Base-by-base conservation (phyloP, 495 filamentous ascomycete genomes). In the Penicillium parvum region DNA sequence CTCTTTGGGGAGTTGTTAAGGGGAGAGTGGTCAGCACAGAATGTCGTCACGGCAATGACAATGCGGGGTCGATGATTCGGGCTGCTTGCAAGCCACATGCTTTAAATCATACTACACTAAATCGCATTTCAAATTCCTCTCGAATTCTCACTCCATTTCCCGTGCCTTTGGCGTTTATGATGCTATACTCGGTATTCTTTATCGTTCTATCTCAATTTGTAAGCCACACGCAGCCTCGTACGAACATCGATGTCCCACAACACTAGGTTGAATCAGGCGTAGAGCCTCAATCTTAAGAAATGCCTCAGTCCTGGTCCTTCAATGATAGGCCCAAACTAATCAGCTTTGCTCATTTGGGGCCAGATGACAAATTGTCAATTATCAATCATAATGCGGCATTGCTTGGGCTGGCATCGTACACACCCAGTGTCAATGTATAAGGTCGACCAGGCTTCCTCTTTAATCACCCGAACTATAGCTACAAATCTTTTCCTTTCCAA, bases 291-390 rank as follows among this genome's bases (percentile, higher is more conserved):
- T 5, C 2, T 8, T 15, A 34, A 18, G 15, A 14, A 25, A 17
- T 15, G 7, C n/a, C 14, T 17, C 17, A 6, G 5, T 27, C 9
- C 2, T 2, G 6, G 5, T 15, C 7, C 9, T 6, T 8, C 23
- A 28, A 38, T 38, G 10, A 38, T 10, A n/a, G 10, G 11, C n/a
- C 10, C 21, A n/a, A n/a, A n/a, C n/a, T n/a, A n/a, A n/a, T n/a
- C n/a, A n/a, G n/a, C n/a, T n/a, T n/a, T n/a, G n/a, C n/a, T n/a
- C n/a, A n/a, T 43, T 32, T 42, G 25, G 32, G 19, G 25, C 32
- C 32, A 20, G 20, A 32, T 48, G 42, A 49, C 16, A 32, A 49
- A 49, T 43, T 20, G 8, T 11, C 5, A 32, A 49, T 49, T 49
- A 49, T 35, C 28, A 49, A 49, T 37, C 34, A 27, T 7, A 19